A percentile compares a stretch with the other conserved stretches of the same genome.
phyloP scores from a whole-genome alignment of 2,329 filamentous ascomycete species.

The Xylariaceae sp. region DNA sequence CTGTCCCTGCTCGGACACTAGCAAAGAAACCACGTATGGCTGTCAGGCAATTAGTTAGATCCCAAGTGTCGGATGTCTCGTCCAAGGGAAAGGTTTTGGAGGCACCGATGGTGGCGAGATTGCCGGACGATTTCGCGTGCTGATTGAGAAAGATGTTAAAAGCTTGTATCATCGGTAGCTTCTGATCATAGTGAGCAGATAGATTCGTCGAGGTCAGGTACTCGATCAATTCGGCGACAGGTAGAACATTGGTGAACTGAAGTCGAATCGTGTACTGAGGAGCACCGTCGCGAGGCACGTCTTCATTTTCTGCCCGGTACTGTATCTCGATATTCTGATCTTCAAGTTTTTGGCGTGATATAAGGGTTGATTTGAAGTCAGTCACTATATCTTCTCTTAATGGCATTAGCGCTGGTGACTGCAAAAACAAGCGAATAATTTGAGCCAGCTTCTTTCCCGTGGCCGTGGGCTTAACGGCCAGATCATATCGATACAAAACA shows the following conservation, averaged over 20 bases:
- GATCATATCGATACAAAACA: constrained; percentile 21
- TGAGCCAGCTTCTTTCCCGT: constrained; percentile 16
- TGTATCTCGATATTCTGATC: constrained; percentile 3
- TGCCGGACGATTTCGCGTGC: constrained; percentile 38
- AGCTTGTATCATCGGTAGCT: constrained; percentile 34
- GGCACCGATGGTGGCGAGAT: constrained; percentile 40
- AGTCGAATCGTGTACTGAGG: constrained; percentile 1
- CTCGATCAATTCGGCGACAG: constrained; percentile 1
- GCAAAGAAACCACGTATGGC: constrained; percentile 46
- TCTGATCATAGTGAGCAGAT: constrained; percentile 30
- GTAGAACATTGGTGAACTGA: not conserved
- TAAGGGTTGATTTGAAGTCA: constrained; percentile 45
- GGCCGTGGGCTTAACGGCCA: constrained; percentile 16
- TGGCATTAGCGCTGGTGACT: not conserved
- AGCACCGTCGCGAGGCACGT: constrained; percentile 33
- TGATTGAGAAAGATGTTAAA: constrained; percentile 43
- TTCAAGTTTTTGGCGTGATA: constrained; percentile 37
- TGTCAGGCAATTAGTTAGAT: constrained; percentile 39
- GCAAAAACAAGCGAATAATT: constrained; percentile 17
- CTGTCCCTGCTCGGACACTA: constrained; percentile 44
- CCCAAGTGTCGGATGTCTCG: not conserved
- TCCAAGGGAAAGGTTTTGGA: constrained; percentile 40
- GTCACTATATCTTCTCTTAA: constrained; percentile 36
- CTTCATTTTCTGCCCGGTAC: constrained; percentile 43
- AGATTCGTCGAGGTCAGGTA: constrained; percentile 21